These are phyloP conservation scores for Neopestalotiopsis clavispora DNA, from an alignment of 2,329 filamentous ascomycete species.

Conservation along the genomic window DNA sequence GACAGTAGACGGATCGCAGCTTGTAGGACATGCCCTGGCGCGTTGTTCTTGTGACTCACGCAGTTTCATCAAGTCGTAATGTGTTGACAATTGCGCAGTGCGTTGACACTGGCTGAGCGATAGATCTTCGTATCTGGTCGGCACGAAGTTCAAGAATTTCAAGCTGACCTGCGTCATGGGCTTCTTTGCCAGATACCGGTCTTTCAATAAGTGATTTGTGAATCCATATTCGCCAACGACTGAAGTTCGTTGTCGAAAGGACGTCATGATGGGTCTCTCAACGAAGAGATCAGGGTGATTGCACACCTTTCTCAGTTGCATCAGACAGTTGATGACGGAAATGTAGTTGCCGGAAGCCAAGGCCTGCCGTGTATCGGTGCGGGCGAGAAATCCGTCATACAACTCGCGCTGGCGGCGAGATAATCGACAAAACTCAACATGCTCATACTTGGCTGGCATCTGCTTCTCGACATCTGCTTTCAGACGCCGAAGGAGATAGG, in stretches of 20 bases:
- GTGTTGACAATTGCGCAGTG: constrained; percentile 71
- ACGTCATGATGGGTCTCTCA: constrained; percentile 94
- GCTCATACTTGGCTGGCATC: constrained; percentile 97
- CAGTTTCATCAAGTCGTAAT: constrained; percentile 71
- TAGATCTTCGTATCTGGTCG: constrained; percentile 70
- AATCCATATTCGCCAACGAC: constrained; percentile 75
- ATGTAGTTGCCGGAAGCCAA: constrained; percentile 93
- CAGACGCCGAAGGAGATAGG: constrained; percentile 86
- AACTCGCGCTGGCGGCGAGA: constrained; percentile 95
- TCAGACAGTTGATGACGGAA: constrained; percentile 96
- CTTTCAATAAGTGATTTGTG: constrained; percentile 73
- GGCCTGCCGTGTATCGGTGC: constrained; percentile 86
- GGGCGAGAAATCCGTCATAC: constrained; percentile 94
- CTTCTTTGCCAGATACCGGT: constrained; percentile 64
- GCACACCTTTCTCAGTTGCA: constrained; percentile 97
- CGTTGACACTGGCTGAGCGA: constrained; percentile 59
- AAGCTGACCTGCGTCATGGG: constrained; percentile 71
- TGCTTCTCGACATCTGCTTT: constrained; percentile 99
- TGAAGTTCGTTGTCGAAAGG: constrained; percentile 87
- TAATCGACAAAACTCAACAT: constrained; percentile 92
- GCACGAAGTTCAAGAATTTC: constrained; percentile 79
- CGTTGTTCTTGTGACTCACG: constrained; percentile 71
- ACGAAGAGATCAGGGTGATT: constrained; percentile 98
- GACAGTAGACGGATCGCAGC: constrained; percentile 69
- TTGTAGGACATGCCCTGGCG: constrained; percentile 58